These are phyloP conservation scores for Sphagnum contortum DNA, from an alignment of 225 moss, liverwort and hornwort species.

Conservation along the genomic window DNA sequence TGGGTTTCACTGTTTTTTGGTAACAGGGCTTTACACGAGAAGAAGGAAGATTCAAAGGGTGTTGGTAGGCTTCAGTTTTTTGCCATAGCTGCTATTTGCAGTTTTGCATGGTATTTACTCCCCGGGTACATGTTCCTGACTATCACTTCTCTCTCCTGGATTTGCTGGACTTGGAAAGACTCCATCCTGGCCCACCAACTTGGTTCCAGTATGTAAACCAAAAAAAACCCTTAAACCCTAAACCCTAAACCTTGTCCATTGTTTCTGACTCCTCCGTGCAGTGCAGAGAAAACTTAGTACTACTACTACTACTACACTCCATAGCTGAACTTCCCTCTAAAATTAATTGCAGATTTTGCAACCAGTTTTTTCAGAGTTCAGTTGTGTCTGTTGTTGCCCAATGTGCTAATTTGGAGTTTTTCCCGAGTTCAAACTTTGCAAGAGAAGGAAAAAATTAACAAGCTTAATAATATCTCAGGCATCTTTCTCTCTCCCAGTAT, in stretches of 20 bases:
- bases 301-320: conserved; percentile 7
- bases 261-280: conserved; percentile 23
- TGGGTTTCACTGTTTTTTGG: too few relatives aligned
- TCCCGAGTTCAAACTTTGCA: too few relatives aligned
- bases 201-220: conserved; percentile 18
- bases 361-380: too few relatives aligned
- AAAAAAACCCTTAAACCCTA: neutral
- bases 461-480: too few relatives aligned
- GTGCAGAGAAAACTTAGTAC: conserved; percentile 19
- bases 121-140: conserved; percentile 27
- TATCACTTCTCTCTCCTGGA: conserved; percentile 25
- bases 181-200: conserved; percentile 27
- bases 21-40: too few relatives aligned
- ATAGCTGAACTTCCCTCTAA: neutral
- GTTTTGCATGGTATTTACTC: conserved; percentile 29
- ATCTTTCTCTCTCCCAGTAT: too few relatives aligned
- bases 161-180: conserved; percentile 33
- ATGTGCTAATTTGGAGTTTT: neutral
- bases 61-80: conserved; percentile 22
- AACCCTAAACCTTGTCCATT: conserved; percentile 3
- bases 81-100: conserved; percentile 11
- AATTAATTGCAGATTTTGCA: conserved; percentile 8
- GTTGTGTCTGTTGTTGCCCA: neutral
- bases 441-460: too few relatives aligned
- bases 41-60: too few relatives aligned